These are phyloP conservation scores for Penicillium pancosmium DNA, from an alignment of 495 filamentous ascomycete species.

Conservation along the genomic window DNA sequence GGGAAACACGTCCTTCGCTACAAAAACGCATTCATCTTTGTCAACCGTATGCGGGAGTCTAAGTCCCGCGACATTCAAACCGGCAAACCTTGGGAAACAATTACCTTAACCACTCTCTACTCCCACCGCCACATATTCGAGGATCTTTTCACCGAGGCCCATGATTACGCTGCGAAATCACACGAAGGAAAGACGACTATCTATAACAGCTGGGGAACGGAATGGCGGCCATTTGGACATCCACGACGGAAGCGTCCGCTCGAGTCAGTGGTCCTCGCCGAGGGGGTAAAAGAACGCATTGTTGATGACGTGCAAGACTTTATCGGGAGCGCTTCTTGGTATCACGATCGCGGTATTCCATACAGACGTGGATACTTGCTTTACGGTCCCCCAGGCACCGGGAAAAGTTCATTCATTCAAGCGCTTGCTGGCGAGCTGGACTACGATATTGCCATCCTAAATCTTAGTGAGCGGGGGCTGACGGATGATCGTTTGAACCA, in stretches of 20 bases:
- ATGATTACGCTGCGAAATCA: conserved; percentile 69
- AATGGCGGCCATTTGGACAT: conserved; percentile 85
- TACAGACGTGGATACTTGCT: conserved; percentile 93
- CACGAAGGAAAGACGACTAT: conserved; percentile 95
- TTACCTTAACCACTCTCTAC: conserved; percentile 91
- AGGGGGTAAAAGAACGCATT: conserved; percentile 84
- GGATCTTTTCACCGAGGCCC: conserved; percentile 82
- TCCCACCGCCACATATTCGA: conserved; percentile 83
- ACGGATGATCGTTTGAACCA: conserved; percentile 91
- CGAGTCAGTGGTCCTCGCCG: conserved; percentile 82
- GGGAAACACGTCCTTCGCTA: conserved; percentile 86
- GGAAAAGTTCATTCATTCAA: conserved; percentile 96
- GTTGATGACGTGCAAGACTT: conserved; percentile 86
- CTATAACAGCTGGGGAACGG: conserved; percentile 78
- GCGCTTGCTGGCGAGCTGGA: conserved; percentile 89
- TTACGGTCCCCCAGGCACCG: conserved; percentile 91
- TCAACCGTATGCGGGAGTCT: conserved; percentile 79
- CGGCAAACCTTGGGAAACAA: conserved; percentile 89
- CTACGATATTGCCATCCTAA: conserved; percentile 92
- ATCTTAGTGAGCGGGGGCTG: conserved; percentile 88
- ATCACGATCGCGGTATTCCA: conserved; percentile 91
- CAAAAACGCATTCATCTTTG: conserved; percentile 79
- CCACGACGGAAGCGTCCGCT: conserved; percentile 85
- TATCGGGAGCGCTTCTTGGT: conserved; percentile 78
- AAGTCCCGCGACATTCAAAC: conserved; percentile 70